Base-by-base conservation (phyloP, 495 filamentous ascomycete species). In the Collariella sp. region DNA sequence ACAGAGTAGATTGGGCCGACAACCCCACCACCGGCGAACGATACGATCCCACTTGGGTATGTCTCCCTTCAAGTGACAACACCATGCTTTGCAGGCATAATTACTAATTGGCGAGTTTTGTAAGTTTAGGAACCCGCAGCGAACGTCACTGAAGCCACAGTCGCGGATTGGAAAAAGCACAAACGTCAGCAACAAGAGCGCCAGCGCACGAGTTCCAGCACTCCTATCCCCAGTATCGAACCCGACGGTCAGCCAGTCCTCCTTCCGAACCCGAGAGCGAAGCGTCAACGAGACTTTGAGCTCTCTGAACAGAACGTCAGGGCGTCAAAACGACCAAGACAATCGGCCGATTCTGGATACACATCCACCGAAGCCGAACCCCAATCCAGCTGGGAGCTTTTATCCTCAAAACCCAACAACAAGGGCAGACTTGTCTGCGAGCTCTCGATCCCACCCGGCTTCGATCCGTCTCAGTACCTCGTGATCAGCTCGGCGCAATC, bases 31-130 rank as follows among this genome's bases (percentile, higher is more conserved):
- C 65, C 18, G 70, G 72, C 15, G 49, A 66, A 50, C 46, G 22
- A 1, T 70, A 70, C 55, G 24, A 54, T 19, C 70, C 68, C 18
- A 67, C 63, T 44, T 76, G 73, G 73, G 73, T 75, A 72, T 18
- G 62, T 52, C 15, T 13, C 10, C 13, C 44, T 29, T 19, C 26
- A 10, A 16, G 12, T 38, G 20, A 44, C 20, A n/a, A 12, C 15
- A 7, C 20, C 7, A 18, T n/a, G 1, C 22, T 12, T 22, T 40
- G 45, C 56, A n/a, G n/a, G n/a, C n/a, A n/a, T n/a, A n/a, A n/a
- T n/a, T n/a, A n/a, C n/a, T n/a, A n/a, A n/a, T n/a, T n/a, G n/a
- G n/a, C n/a, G n/a, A n/a, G n/a, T n/a, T 18, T 54, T 42, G 18
- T 22, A 1, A 15, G 18, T 54, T 29, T 46, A 74, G 73, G 70